These are phyloP conservation scores for Colletotrichum magnum DNA, from an alignment of 2,329 filamentous ascomycete genomes.

Conservation along the genomic window DNA sequence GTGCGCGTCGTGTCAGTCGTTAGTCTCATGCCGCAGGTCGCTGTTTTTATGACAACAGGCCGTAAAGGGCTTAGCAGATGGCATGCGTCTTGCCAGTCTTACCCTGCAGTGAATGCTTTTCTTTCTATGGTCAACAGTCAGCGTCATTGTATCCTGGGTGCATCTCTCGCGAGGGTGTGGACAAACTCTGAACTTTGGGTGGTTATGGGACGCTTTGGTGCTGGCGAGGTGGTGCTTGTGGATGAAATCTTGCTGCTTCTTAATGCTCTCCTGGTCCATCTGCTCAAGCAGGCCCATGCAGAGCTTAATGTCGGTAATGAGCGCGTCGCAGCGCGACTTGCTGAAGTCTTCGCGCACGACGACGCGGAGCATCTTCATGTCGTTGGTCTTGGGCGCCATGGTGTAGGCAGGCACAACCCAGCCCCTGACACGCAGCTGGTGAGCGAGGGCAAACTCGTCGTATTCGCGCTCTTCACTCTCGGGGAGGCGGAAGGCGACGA, in stretches of 20 bases:
- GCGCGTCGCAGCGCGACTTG: conserved; percentile 82
- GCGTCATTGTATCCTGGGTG: conserved; percentile 4
- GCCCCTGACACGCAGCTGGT: conserved; percentile 86
- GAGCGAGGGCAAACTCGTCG: conserved; percentile 85
- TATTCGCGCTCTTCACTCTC: conserved; percentile 68
- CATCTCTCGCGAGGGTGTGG: neutral
- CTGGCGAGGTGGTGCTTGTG: conserved; percentile 67
- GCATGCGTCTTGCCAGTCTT: conserved; percentile 93
- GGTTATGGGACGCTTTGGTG: conserved; percentile 67
- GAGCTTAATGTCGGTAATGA: conserved; percentile 84
- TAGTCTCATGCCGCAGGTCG: conserved; percentile 10
- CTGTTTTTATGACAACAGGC: conserved; percentile 24
- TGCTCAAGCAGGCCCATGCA: conserved; percentile 79
- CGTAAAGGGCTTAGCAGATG: conserved; percentile 74
- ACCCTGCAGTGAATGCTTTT: conserved; percentile 89
- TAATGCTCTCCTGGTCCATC: conserved; percentile 80
- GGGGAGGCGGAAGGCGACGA: conserved; percentile 84
- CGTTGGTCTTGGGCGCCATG: conserved; percentile 89
- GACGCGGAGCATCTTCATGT: conserved; percentile 91
- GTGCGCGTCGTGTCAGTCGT: conserved; percentile 33
- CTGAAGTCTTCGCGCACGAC: conserved; percentile 95
- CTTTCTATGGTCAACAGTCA: conserved; percentile 63
- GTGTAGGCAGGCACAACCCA: conserved; percentile 98
- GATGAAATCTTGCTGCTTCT: conserved; percentile 78
- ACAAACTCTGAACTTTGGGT: conserved; percentile 65